Evolutionary conservation across 2,329 filamentous ascomycete species (phyloP).

Genomic region (Botrytis elliptica): DNA sequence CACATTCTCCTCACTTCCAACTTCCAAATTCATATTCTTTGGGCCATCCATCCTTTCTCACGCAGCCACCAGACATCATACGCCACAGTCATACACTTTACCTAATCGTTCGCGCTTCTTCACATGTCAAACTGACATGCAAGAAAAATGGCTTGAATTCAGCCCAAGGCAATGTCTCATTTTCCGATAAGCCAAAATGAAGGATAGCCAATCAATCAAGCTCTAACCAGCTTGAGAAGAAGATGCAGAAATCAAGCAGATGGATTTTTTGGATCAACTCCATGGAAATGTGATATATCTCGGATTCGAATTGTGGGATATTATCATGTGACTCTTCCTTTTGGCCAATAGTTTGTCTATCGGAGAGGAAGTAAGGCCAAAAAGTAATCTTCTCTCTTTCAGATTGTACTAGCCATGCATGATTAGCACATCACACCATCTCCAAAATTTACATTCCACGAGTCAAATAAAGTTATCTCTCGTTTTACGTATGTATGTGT

Average conservation of each 20-base stretch:
- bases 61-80: not conserved
- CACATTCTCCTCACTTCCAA: not conserved
- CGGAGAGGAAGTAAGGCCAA: not conserved
- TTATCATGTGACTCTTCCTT: not conserved
- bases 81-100: constrained; percentile 8
- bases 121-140: not conserved
- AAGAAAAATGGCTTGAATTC: not conserved
- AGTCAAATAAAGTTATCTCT: not conserved
- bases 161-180: constrained; percentile 3
- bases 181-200: not conserved
- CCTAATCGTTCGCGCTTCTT: not conserved
- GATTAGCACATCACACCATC: not conserved
- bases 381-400: not conserved
- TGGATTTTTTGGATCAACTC: not conserved
- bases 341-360: not conserved
- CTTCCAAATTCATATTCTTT: too few species aligned
- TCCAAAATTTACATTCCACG: not conserved
- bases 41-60: not conserved
- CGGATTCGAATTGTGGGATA: not conserved
- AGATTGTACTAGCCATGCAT: not conserved
- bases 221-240: not conserved
- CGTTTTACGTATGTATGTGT: not conserved
- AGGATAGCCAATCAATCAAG: not conserved
- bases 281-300: not conserved
- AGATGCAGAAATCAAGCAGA: constrained; percentile 5